Conservation (phyloP, 192 early-diverging fungal genomes). For the Helicostylum pulchrum region DNA sequence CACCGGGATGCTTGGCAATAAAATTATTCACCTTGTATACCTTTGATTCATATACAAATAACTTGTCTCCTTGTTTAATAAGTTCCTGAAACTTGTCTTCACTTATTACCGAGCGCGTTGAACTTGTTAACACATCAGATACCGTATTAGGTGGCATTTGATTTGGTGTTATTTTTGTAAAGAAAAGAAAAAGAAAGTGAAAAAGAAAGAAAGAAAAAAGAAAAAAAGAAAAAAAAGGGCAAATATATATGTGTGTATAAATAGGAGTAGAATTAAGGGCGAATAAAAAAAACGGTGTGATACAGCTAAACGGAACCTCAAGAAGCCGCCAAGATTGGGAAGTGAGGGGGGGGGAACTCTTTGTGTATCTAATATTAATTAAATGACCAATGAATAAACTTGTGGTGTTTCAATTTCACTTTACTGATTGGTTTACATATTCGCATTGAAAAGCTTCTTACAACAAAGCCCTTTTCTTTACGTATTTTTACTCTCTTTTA, state of each 20-base stretch:
- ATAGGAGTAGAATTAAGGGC: not conserved
- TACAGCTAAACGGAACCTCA: not conserved
- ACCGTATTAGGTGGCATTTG: conserved; percentile 34
- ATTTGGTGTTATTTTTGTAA: not conserved
- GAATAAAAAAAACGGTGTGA: not conserved
- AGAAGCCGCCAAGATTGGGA: not conserved
- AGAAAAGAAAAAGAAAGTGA: conserved; percentile 9
- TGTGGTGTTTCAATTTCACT: not conserved
- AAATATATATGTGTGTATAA: not conserved
- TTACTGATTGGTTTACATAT: not conserved
- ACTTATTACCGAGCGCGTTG: conserved; percentile 26
- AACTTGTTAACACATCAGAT: not conserved
- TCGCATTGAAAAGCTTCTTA: not conserved
- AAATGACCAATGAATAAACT: not conserved
- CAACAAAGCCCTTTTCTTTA: not conserved
- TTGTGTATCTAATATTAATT: not conserved
- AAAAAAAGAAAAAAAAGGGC: not conserved
- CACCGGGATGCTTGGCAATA: conserved; percentile 87
- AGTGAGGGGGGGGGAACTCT: not conserved
- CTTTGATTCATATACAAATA: conserved; percentile 82
- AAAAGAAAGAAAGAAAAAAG: not conserved
- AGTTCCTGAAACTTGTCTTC: conserved; percentile 36
- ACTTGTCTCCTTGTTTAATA: conserved; percentile 62
- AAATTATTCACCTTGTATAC: conserved; percentile 87
- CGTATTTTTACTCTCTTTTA: no score